Evolutionary conservation across 495 filamentous ascomycete species (phyloP).

Genomic region (Tuber borchii): DNA sequence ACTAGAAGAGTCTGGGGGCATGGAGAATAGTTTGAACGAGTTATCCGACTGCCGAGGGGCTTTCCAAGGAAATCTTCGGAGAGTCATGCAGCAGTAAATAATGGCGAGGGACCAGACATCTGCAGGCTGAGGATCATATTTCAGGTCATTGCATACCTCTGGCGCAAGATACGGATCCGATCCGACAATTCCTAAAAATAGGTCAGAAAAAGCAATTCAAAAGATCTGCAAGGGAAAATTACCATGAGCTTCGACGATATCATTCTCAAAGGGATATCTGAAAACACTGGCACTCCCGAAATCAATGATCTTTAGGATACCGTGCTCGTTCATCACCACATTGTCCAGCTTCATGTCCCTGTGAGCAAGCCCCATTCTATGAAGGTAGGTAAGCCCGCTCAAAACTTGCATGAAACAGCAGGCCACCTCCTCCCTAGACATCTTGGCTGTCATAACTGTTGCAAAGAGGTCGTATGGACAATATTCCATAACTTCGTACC

Average conservation of each 20-base stretch:
- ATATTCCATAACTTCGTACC: constrained; percentile 99
- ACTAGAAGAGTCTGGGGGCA: constrained; percentile 51
- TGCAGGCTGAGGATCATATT: constrained; percentile 88
- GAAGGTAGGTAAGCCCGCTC: constrained; percentile 92
- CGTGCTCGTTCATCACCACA: constrained; percentile 90
- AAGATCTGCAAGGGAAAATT: constrained; percentile 43
- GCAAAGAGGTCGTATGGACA: constrained; percentile 97
- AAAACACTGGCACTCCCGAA: constrained; percentile 97
- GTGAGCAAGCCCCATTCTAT: constrained; percentile 92
- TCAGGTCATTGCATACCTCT: constrained; percentile 89
- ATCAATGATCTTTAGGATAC: constrained; percentile 99
- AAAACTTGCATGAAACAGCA: constrained; percentile 94
- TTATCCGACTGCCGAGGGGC: constrained; percentile 84
- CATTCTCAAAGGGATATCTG: constrained; percentile 92
- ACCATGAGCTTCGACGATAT: constrained; percentile 82
- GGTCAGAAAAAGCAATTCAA: not conserved
- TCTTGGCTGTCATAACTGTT: constrained; percentile 98
- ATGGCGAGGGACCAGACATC: constrained; percentile 98
- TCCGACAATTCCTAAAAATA: constrained; percentile 76
- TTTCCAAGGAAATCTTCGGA: constrained; percentile 96
- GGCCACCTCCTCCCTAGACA: constrained; percentile 81
- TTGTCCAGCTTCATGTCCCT: constrained; percentile 97
- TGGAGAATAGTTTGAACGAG: constrained; percentile 86
- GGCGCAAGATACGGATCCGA: constrained; percentile 96
- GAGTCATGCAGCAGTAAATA: constrained; percentile 98